These are phyloP conservation scores for Cordyceps cicadae DNA, from an alignment of 2,329 filamentous ascomycete genomes.

Conservation along the genomic window DNA sequence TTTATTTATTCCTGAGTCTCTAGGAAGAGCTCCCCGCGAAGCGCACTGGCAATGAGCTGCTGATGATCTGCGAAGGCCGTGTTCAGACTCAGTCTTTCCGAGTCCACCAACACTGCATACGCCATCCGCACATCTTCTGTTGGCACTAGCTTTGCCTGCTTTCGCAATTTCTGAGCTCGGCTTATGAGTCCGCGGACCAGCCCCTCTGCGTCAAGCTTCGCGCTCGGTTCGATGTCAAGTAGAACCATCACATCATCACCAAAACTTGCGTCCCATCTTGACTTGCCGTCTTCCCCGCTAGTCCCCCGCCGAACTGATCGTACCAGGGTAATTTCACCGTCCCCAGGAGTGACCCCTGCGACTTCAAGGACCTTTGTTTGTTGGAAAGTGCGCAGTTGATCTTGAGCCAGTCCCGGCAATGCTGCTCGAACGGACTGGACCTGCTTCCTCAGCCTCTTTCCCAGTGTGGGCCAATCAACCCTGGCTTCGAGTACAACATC, in stretches of 20 bases:
- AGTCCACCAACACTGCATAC: conserved; percentile 69
- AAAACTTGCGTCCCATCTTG: conserved; percentile 19
- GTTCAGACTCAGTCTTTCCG: conserved; percentile 56
- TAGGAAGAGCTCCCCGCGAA: conserved; percentile 59
- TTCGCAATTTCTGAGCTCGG: conserved; percentile 75
- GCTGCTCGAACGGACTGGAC: conserved; percentile 78
- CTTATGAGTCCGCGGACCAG: conserved; percentile 80
- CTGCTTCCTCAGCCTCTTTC: conserved; percentile 90
- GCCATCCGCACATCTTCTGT: conserved; percentile 89
- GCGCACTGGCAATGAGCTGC: conserved; percentile 57
- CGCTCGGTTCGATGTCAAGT: conserved; percentile 64
- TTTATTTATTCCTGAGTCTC: neutral
- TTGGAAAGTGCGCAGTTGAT: conserved; percentile 65
- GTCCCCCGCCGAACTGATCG: neutral
- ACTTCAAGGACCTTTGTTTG: conserved; percentile 12
- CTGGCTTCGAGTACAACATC: conserved; percentile 74
- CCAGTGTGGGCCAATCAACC: conserved; percentile 79
- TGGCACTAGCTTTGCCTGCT: conserved; percentile 75
- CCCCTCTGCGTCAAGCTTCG: conserved; percentile 73
- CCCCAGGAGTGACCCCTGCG: neutral
- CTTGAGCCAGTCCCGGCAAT: conserved; percentile 58
- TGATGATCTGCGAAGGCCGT: conserved; percentile 53
- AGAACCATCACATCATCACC: conserved; percentile 59
- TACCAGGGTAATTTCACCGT: neutral
- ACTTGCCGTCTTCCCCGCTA: neutral